Conservation (phyloP, 2,329 filamentous ascomycete genomes). For the Tolypocladium nubicola region DNA sequence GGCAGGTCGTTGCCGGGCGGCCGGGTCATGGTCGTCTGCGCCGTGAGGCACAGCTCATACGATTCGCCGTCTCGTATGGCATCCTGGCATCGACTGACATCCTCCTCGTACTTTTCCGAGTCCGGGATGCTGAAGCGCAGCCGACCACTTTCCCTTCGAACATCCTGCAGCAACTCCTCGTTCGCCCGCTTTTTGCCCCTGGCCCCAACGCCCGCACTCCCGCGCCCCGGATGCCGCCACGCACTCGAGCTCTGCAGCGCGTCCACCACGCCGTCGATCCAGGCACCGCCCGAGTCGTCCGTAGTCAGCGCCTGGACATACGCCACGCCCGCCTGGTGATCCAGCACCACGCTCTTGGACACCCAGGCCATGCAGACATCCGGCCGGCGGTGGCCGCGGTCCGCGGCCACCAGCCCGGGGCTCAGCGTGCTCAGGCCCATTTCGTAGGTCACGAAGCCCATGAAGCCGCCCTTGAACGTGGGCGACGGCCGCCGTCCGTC, state of each 20-base stretch:
- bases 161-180: conserved; percentile 8
- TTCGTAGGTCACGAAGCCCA: conserved; percentile 81
- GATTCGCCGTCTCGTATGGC: conserved; percentile 68
- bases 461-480: conserved; percentile 72
- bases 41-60: conserved; percentile 78
- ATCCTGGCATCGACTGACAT: conserved; percentile 59
- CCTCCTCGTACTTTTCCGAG: conserved; percentile 46
- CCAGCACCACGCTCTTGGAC: conserved; percentile 65
- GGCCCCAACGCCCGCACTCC: conserved; percentile 2
- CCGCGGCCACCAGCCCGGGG: conserved; percentile 13
- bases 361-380: conserved; percentile 72
- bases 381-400: conserved; percentile 35
- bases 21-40: conserved; percentile 54
- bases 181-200: conserved; percentile 7
- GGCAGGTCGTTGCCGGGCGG: conserved; percentile 32
- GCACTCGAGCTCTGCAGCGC: conserved; percentile 20
- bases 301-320: conserved; percentile 46
- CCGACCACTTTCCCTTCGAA: conserved; percentile 3
- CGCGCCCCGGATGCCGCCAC: conserved; percentile 16
- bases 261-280: conserved; percentile 18
- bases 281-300: conserved; percentile 16
- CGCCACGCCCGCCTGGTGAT: conserved; percentile 51
- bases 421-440: conserved; percentile 47
- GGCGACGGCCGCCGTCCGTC: conserved; percentile 8
- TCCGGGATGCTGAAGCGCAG: conserved; percentile 28